These are phyloP conservation scores for Gynostemma pentaphyllum DNA, from an alignment of 306 rosid genomes.

Conservation along the genomic window DNA sequence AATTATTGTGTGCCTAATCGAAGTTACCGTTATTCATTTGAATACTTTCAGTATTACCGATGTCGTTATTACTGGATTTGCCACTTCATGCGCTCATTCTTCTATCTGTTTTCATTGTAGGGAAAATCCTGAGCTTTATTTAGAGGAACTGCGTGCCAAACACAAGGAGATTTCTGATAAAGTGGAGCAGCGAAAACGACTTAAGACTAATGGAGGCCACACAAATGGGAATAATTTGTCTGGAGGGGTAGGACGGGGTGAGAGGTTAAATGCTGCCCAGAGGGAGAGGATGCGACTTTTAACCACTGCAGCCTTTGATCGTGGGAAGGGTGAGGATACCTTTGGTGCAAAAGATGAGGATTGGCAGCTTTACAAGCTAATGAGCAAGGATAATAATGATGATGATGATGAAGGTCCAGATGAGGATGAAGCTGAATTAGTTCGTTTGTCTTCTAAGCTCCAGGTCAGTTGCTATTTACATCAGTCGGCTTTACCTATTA, in stretches of 20 bases:
- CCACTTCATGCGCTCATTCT: neutral
- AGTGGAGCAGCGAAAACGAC: constrained; percentile 60
- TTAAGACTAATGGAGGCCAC: constrained; percentile 48
- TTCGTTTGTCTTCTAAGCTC: constrained; percentile 62
- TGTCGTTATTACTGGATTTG: neutral
- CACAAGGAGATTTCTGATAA: constrained; percentile 71
- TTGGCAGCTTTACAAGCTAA: constrained; percentile 88
- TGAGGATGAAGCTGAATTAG: constrained; percentile 59
- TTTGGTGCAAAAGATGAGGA: constrained; percentile 90
- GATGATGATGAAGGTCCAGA: constrained; percentile 71
- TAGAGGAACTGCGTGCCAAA: constrained; percentile 58
- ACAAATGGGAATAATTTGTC: constrained; percentile 50
- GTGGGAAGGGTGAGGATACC: constrained; percentile 91
- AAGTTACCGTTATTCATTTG: constrained; percentile 13
- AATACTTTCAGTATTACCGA: neutral
- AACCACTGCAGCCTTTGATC: constrained; percentile 95
- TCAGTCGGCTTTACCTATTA: neutral
- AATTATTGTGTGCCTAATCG: neutral
- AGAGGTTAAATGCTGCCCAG: constrained; percentile 86
- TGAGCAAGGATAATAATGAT: constrained; percentile 62
- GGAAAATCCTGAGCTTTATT: constrained; percentile 80
- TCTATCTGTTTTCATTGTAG: constrained; percentile 22
- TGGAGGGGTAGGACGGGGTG: constrained; percentile 84
- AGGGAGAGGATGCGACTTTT: constrained; percentile 97
- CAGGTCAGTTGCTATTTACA: constrained; percentile 36